Evolutionary conservation across 768 basidiomycete genomes (phyloP), one percentile per base, ranked within the genome.

Genomic region (Suillus fuscotomentosus): DNA sequence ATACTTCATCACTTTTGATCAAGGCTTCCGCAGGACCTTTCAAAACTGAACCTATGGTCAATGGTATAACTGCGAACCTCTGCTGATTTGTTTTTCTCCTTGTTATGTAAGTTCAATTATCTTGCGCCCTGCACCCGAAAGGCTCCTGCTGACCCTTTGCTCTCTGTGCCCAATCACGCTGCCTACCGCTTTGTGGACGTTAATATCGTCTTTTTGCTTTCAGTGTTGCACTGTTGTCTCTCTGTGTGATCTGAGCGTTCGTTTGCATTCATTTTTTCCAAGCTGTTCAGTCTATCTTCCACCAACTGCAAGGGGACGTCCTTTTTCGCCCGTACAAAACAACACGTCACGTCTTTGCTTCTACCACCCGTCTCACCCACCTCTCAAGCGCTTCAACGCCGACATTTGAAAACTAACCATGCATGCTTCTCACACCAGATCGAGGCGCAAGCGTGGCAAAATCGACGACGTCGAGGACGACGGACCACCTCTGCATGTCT

Each of bases 391-490:
- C 64, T 73, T 65, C 66, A 42, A 64, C 65, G 69, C 54, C 38
- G 60, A 51, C 54, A 27, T 67, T 56, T 56, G 60, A 60, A 66
- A 63, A 61, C 60, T 61, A 70, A 62, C 43, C 66, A 80, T 82
- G 78, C 79, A 78, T 66, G 63, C 74, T 63, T 69, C 75, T 63
- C 78, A 79, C 66, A 70, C 70, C 68, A 81, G 79, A 67, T 77
- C 80, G 70, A 82, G 85, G 71, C 80, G 84, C 69, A 82, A 83
- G 72, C 83, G 84, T 73, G 77, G 76, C 62, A 80, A 80, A 75
- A 85, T 82, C 72, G 82, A 78, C 67, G 76, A 75, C 66, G 82
- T 83, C 69, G 81, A 83, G 68, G 84, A 86, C 67, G 82, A 83
- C 68, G 82, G 83, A 48, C 67, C 66, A 34, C 56, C 59, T 55